phyloP scores from a whole-genome alignment of 2,329 filamentous ascomycete species.

The Clarireedia monteithiana region DNA sequence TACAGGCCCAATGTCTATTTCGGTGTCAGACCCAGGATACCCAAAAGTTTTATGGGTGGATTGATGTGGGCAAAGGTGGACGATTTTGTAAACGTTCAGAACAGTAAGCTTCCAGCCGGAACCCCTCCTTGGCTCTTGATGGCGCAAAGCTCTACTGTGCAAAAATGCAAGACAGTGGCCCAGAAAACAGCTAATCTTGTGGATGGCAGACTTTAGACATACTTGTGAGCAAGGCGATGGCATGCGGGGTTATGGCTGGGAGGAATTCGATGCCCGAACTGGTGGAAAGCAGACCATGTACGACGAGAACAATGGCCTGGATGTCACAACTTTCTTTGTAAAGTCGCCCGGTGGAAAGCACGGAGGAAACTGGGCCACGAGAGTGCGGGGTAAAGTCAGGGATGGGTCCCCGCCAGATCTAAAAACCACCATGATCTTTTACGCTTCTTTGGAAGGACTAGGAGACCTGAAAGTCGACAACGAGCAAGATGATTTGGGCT shows the following conservation, averaged over 20 bases:
- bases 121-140: too few species aligned
- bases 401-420: slow-evolving; percentile 58
- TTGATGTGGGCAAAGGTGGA: slow-evolving; percentile 88
- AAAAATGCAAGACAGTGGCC: background rate
- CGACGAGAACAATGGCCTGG: slow-evolving; percentile 78
- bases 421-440: slow-evolving; percentile 75
- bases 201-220: slow-evolving; percentile 67
- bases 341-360: slow-evolving; percentile 81
- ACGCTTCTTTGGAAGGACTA: slow-evolving; percentile 70
- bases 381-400: slow-evolving; percentile 74
- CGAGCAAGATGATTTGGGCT: slow-evolving; percentile 44
- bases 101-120: slow-evolving; percentile 47
- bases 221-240: slow-evolving; percentile 94
- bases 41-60: slow-evolving; percentile 72
- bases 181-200: slow-evolving; percentile 12
- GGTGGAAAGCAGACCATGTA: slow-evolving; percentile 88
- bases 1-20: slow-evolving; percentile 95
- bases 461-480: slow-evolving; percentile 56
- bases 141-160: background rate
- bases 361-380: slow-evolving; percentile 86
- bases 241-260: slow-evolving; percentile 95
- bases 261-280: slow-evolving; percentile 84
- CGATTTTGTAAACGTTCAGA: slow-evolving; percentile 64
- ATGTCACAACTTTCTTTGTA: slow-evolving; percentile 88
- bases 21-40: slow-evolving; percentile 73